Base-by-base conservation (phyloP, 192 early-diverging fungal species). In the Phlyctochytrium bullatum region DNA sequence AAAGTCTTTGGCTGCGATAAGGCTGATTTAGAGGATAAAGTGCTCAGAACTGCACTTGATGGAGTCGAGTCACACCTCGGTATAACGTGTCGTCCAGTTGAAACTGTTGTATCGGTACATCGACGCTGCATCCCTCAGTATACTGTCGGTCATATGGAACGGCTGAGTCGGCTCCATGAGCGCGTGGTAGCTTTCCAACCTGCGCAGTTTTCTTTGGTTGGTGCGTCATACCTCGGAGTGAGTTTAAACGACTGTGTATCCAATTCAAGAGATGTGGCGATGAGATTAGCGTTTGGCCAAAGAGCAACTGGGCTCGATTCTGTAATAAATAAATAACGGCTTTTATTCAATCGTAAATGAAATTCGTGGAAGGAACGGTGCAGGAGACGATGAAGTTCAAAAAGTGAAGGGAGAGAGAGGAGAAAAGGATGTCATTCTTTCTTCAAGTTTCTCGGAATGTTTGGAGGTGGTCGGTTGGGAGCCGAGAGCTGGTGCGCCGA, bases 111-210 rank as follows among this genome's bases (percentile, higher is more conserved):
- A 0, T 74, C 82, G 33, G 59, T 98, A 36, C 84, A 91, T 23
- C 52, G 64, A 3, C 69, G 88, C 17, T 98, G 96, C 67, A 94
- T 98, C 62, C 93, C 96, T 1, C 90, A 95, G 56, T 96, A 96
- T 64, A 69, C 78, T 0, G 91, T 96, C 0, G 94, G 93, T 0
- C 94, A 98, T 63, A 59, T 84, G 25, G 78, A 85, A 34, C 73
- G 88, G 30, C 73, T 98, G 35, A 64, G 76, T 35, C 66, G 71
- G 20, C 74, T 98, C 69, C 90, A 92, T 68, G 71, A 75, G 29
- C 71, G 89, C 1, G 59, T 70, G 28, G 50, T 70, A 28, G 72
- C 62, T 2, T 68, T 76, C 61, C 87, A 81, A 29, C 76, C 70
- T 10, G 86, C 86, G 14, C 67, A 73, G 12, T 70, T 94, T 65